A percentile compares a stretch with the other conserved stretches of the same genome.
Conservation (phyloP, 768 basidiomycete species). For the Leccinum broughii region DNA sequence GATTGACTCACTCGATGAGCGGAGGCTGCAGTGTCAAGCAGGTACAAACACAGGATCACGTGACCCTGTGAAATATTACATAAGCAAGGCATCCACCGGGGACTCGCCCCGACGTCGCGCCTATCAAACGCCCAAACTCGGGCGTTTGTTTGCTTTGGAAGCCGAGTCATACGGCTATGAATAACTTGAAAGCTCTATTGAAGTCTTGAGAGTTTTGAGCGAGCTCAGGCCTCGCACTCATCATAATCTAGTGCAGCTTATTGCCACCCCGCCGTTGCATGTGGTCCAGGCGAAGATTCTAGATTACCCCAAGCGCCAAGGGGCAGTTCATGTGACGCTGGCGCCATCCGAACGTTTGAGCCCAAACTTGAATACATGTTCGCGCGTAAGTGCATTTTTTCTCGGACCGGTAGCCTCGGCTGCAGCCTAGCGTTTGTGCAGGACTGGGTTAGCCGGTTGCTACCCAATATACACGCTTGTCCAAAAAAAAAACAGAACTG, state of each 20-base stretch:
- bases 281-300: neutral
- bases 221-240: neutral
- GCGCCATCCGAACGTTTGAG: neutral
- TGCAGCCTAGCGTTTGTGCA: no score
- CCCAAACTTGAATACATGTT: slow-evolving; percentile 5
- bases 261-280: neutral
- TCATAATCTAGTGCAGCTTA: neutral
- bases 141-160: no score
- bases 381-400: neutral
- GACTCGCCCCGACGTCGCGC: no score
- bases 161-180: no score
- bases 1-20: slow-evolving; percentile 3
- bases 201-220: neutral
- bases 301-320: neutral
- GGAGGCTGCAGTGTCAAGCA: slow-evolving; percentile 19
- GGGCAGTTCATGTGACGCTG: neutral
- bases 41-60: slow-evolving; percentile 11
- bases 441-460: no score
- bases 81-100: no score
- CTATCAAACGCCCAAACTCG: no score
- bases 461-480: no score
- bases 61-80: neutral
- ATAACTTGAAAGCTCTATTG: neutral
- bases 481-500: no score
- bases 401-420: no score